Percentiles rank a stretch among this genome's conserved stretches.
Evolutionary conservation across 352 stramenopile species (phyloP).

Genomic region (Pythium diclinum): DNA sequence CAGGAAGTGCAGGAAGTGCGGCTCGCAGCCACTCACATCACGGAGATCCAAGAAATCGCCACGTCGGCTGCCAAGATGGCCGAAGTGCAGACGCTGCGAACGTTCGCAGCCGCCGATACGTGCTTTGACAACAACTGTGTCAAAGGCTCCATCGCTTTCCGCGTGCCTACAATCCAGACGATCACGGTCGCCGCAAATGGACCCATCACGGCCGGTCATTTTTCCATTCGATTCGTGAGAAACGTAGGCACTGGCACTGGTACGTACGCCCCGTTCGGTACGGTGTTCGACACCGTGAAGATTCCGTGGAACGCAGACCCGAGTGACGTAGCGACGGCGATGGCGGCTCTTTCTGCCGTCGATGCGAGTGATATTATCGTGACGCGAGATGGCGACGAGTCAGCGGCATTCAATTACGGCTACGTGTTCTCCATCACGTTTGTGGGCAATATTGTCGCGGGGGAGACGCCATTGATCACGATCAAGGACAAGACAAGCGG

Average conservation of each 20-base stretch:
- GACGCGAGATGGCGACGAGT: constrained; percentile 67
- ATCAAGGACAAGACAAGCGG: constrained; percentile 26
- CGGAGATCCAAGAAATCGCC: constrained; percentile 62
- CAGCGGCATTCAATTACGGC: constrained; percentile 49
- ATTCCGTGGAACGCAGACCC: constrained; percentile 49
- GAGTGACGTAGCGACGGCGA: constrained; percentile 26
- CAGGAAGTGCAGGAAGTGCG: constrained; percentile 70
- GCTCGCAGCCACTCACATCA: constrained; percentile 60
- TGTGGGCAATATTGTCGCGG: constrained; percentile 63
- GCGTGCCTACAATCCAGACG: constrained; percentile 69
- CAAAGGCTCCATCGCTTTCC: constrained; percentile 53
- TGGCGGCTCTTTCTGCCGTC: constrained; percentile 39
- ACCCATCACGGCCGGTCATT: constrained; percentile 49
- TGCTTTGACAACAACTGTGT: constrained; percentile 57
- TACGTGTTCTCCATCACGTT: constrained; percentile 79
- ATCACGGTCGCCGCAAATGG: constrained; percentile 54
- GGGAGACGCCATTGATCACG: constrained; percentile 45
- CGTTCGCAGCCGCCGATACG: constrained; percentile 37
- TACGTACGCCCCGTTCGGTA: constrained; percentile 30
- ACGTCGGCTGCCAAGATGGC: constrained; percentile 59
- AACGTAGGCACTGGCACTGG: constrained; percentile 29
- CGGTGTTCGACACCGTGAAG: constrained; percentile 13
- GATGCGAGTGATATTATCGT: constrained; percentile 54
- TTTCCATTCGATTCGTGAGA: constrained; percentile 44
- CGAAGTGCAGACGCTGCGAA: constrained; percentile 72